Evolutionary conservation across 306 rosid species (phyloP).

Genomic region (Medicago truncatula): MtrunA17r5.0-ANR NC_053049.1:42494501-42495000

Average conservation of each 20-base stretch:
- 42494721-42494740: slow-evolving; percentile 42
- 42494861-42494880: slow-evolving; percentile 42
- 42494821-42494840: slow-evolving; percentile 34
- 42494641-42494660: slow-evolving; percentile 50
- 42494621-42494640: slow-evolving; percentile 5
- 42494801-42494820: slow-evolving; percentile 34
- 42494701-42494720: slow-evolving; percentile 45
- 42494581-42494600: slow-evolving; percentile 52
- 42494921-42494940: slow-evolving; percentile 34
- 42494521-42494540: slow-evolving; percentile 50
- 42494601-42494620: slow-evolving; percentile 31
- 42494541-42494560: slow-evolving; percentile 66
- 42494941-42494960: slow-evolving; percentile 65
- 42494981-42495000: slow-evolving; percentile 27
- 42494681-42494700: slow-evolving; percentile 50
- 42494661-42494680: slow-evolving; percentile 54
- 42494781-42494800: slow-evolving; percentile 43
- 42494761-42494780: slow-evolving; percentile 37
- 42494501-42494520: slow-evolving; percentile 47
- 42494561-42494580: slow-evolving; percentile 61
- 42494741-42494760: slow-evolving; percentile 48
- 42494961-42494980: slow-evolving; percentile 65
- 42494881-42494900: slow-evolving; percentile 42
- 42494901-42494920: slow-evolving; percentile 45
- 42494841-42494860: slow-evolving; percentile 31